A percentile compares a stretch with the other conserved stretches of the same genome.
Conservation (phyloP, 129 eudicot species). For the Flaveria bidentis region DNA sequence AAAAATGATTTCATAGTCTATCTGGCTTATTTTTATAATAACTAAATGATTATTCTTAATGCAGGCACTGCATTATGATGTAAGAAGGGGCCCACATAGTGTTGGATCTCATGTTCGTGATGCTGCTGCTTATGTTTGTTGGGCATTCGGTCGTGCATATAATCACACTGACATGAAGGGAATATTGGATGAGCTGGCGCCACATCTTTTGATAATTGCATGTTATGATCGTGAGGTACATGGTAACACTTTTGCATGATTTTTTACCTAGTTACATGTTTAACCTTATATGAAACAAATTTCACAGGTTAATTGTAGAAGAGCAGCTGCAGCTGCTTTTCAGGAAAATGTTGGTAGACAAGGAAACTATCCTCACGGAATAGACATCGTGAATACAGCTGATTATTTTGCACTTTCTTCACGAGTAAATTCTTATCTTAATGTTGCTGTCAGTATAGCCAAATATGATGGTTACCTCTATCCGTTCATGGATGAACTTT, state of each 20-base stretch:
- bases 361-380: conserved; percentile 93
- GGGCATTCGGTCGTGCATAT: conserved; percentile 99
- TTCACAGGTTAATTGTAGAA: conserved; percentile 92
- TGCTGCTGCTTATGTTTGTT: conserved; percentile 99
- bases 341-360: conserved; percentile 99
- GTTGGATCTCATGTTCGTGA: conserved; percentile 99
- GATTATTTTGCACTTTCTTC: conserved; percentile 99
- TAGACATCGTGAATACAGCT: conserved; percentile 91
- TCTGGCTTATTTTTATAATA: not conserved
- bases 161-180: conserved; percentile 82
- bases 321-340: conserved; percentile 99
- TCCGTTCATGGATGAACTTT: conserved; percentile 88
- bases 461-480: conserved; percentile 83
- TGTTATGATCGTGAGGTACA: conserved; percentile 99
- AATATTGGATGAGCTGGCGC: conserved; percentile 81
- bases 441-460: conserved; percentile 85
- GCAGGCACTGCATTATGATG: conserved; percentile 93
- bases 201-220: conserved; percentile 82
- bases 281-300: not conserved
- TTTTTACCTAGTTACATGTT: not conserved
- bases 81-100: conserved; percentile 98
- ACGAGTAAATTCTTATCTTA: conserved; percentile 76
- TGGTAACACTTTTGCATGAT: conserved; percentile 13
- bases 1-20: conserved; percentile 4
- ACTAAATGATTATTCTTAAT: not conserved